These are phyloP conservation scores for Heracleum sosnowskyi DNA, from an alignment of 129 eudicot genomes.

Conservation along the genomic window DNA sequence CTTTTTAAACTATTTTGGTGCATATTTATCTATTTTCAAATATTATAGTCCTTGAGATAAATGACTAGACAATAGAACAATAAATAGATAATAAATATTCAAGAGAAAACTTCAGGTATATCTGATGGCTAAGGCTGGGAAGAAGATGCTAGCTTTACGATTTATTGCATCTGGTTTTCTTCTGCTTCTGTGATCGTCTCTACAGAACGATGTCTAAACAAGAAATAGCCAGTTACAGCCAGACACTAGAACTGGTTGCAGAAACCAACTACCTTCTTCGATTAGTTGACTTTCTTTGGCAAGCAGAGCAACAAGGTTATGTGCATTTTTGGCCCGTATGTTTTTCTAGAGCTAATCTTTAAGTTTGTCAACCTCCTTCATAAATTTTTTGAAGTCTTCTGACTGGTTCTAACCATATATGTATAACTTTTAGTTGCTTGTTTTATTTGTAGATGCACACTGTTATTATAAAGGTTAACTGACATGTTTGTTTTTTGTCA, in stretches of 20 bases:
- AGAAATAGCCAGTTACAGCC: slow-evolving; percentile 1
- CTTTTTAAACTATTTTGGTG: neutral
- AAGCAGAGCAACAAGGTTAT: slow-evolving; percentile 5
- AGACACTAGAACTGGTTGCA: slow-evolving; percentile 3
- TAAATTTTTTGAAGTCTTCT: no score
- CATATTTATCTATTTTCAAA: neutral
- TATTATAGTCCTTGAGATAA: neutral
- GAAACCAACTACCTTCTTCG: neutral
- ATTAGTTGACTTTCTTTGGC: slow-evolving; percentile 13
- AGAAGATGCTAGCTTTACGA: no score
- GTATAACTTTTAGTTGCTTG: no score
- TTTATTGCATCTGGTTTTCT: neutral
- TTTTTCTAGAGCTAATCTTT: neutral
- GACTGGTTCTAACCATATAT: no score
- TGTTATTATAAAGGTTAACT: no score
- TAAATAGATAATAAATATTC: neutral
- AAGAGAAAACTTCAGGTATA: neutral
- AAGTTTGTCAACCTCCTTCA: no score
- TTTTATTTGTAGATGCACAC: no score
- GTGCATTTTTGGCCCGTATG: slow-evolving; percentile 22
- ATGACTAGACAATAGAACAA: neutral
- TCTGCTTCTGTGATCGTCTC: slow-evolving; percentile 15
- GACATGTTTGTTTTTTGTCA: no score
- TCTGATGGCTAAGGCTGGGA: slow-evolving; percentile 9
- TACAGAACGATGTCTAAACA: slow-evolving; percentile 4